Conservation (phyloP, 1,284 basidiomycete genomes). For the Acaromyces ingoldii region DNA sequence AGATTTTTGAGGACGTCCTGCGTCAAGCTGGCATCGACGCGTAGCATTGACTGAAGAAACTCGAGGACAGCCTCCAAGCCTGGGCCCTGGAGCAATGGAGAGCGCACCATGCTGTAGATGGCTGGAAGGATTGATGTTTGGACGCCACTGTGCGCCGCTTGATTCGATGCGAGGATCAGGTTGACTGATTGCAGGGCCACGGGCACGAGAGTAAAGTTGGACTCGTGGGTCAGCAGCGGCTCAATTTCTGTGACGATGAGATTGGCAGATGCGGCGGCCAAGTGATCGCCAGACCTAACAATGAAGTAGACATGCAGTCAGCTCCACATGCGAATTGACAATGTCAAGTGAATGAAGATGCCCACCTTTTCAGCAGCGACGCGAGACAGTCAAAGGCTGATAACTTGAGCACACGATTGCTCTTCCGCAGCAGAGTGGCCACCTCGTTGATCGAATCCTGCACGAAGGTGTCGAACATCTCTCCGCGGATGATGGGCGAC, state of each 20-base stretch:
- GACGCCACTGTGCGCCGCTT: slow-evolving; percentile 16
- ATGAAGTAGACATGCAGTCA: no score
- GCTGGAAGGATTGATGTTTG: slow-evolving; percentile 58
- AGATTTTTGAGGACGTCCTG: slow-evolving; percentile 3
- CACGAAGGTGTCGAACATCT: slow-evolving; percentile 66
- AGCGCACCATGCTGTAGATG: slow-evolving; percentile 68
- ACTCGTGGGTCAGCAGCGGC: slow-evolving; percentile 29
- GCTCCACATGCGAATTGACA: no score
- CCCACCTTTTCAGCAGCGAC: slow-evolving; percentile 66
- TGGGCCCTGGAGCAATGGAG: slow-evolving; percentile 67
- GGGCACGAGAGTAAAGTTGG: slow-evolving; percentile 36
- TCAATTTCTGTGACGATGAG: slow-evolving; percentile 30
- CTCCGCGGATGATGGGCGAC: slow-evolving; percentile 52
- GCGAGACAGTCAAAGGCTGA: slow-evolving; percentile 76
- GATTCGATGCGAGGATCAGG: slow-evolving; percentile 22
- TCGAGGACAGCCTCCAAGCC: slow-evolving; percentile 72
- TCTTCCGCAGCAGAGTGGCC: slow-evolving; percentile 70
- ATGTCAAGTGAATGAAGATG: no score
- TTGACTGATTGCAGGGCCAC: slow-evolving; percentile 25
- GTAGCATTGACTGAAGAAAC: slow-evolving; percentile 76
- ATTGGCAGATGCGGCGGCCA: slow-evolving; percentile 18
- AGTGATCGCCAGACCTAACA: slow-evolving; percentile 57
- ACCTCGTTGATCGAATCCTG: slow-evolving; percentile 70
- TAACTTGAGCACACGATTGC: slow-evolving; percentile 70
- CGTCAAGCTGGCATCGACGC: slow-evolving; percentile 61